phyloP scores from a whole-genome alignment of 2,329 filamentous ascomycete species.

The Blastomyces gilchristii region DNA sequence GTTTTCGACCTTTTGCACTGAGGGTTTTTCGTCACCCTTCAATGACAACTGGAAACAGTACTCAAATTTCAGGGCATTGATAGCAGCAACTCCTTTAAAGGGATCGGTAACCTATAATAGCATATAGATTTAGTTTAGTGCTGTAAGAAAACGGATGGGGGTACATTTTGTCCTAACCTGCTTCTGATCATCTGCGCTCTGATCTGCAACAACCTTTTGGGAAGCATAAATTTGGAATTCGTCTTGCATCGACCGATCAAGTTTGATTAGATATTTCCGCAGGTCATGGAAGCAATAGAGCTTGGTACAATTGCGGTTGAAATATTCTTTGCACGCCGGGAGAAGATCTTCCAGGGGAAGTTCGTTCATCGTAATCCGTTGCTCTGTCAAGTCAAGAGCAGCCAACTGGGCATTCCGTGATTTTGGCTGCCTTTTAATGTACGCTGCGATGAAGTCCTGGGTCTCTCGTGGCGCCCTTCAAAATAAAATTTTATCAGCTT shows the following conservation, averaged over 20 bases:
- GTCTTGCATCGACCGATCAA: constrained; percentile 21
- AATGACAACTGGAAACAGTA: constrained; percentile 32
- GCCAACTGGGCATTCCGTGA: constrained; percentile 37
- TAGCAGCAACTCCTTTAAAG: constrained; percentile 24
- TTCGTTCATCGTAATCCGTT: constrained; percentile 21
- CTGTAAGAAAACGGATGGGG: neutral
- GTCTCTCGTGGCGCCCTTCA: constrained; percentile 25
- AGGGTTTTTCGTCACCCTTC: constrained; percentile 19
- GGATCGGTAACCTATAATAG: constrained; percentile 17
- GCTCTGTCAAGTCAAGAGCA: constrained; percentile 24
- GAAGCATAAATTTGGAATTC: constrained; percentile 21
- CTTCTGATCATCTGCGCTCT: constrained; percentile 8
- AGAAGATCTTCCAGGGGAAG: constrained; percentile 26
- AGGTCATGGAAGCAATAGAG: constrained; percentile 39
- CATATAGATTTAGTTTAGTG: neutral
- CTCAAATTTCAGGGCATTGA: constrained; percentile 37
- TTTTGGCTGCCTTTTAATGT: constrained; percentile 26
- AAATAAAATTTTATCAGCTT: constrained; percentile 11
- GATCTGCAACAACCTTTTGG: constrained; percentile 9
- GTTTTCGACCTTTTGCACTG: constrained; percentile 24
- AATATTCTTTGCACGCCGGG: constrained; percentile 32
- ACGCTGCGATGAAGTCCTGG: constrained; percentile 27
- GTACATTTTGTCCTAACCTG: constrained; percentile 18
- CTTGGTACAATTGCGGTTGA: constrained; percentile 33
- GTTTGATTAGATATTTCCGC: constrained; percentile 24